Percentiles rank a stretch among this genome's conserved stretches.
These are phyloP conservation scores for Penicillium cataractarum DNA, from an alignment of 495 filamentous ascomycete species.

Conservation along the genomic window DNA sequence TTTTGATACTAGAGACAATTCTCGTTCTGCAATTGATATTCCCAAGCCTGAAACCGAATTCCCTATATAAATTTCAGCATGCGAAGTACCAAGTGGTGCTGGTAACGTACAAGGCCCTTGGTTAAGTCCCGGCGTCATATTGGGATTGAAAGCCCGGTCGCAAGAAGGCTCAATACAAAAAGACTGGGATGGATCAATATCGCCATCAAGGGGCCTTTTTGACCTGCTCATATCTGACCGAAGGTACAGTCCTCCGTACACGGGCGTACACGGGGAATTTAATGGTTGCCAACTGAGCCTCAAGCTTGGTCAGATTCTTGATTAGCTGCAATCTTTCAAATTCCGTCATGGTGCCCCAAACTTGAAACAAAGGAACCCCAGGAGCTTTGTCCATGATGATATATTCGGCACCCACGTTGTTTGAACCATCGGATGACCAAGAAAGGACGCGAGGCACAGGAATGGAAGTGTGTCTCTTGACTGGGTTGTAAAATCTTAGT, in stretches of 20 bases:
- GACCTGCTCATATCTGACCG: not conserved
- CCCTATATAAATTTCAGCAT: not conserved
- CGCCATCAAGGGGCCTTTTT: not conserved
- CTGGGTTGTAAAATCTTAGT: not conserved
- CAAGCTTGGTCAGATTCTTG: not conserved
- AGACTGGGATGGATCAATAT: not conserved
- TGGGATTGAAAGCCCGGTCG: not conserved
- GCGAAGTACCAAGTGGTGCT: not conserved
- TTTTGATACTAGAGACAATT: not conserved
- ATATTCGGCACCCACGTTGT: not conserved
- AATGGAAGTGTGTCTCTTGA: not conserved
- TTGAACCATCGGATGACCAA: not conserved
- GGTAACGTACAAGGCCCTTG: not conserved
- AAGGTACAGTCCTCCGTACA: not conserved
- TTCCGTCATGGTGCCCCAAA: not conserved
- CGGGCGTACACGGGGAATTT: not conserved
- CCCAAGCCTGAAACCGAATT: not conserved
- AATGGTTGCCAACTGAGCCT: not conserved
- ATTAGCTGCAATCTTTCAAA: not conserved
- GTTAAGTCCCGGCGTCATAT: not conserved
- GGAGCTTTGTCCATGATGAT: not conserved
- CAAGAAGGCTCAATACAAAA: not conserved
- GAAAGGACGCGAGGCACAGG: not conserved
- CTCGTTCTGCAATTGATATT: not conserved
- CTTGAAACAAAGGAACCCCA: not conserved